phyloP scores from a whole-genome alignment of 257 asterid genomes.

The Petrea volubilis region DNA sequence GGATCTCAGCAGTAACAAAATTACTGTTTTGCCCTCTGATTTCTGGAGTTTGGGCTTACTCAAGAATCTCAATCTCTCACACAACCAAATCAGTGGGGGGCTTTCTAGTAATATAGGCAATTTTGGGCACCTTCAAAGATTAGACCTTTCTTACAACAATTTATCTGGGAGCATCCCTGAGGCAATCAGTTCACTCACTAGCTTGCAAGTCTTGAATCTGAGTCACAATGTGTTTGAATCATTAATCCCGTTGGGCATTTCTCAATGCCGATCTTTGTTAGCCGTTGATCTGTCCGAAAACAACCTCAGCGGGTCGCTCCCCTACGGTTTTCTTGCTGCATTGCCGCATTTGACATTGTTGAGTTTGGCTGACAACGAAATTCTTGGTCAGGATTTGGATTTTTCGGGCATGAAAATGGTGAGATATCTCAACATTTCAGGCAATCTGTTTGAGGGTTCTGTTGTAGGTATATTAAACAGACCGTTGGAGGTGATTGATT shows the following conservation, averaged over 20 bases:
- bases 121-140: conserved; percentile 66
- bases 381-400: conserved; percentile 67
- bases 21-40: conserved; percentile 79
- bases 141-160: conserved; percentile 81
- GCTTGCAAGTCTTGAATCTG: conserved; percentile 61
- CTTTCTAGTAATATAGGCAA: conserved; percentile 79
- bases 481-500: conserved; percentile 73
- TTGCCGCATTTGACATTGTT: conserved; percentile 57
- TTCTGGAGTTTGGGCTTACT: conserved; percentile 89
- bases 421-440: conserved; percentile 68
- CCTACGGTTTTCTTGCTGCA: conserved; percentile 60
- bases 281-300: conserved; percentile 70
- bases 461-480: conserved; percentile 62
- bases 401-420: conserved; percentile 52
- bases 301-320: conserved; percentile 57
- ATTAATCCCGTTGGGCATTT: conserved; percentile 55
- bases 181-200: conserved; percentile 61
- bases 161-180: conserved; percentile 81
- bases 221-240: conserved; percentile 61
- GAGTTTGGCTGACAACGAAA: conserved; percentile 63
- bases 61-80: conserved; percentile 65
- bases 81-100: conserved; percentile 51
- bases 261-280: conserved; percentile 56
- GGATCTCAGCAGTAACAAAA: conserved; percentile 84
- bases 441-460: conserved; percentile 71